Conservation (phyloP, 345 rosid genomes). For the Arabis hirsuta region DNA sequence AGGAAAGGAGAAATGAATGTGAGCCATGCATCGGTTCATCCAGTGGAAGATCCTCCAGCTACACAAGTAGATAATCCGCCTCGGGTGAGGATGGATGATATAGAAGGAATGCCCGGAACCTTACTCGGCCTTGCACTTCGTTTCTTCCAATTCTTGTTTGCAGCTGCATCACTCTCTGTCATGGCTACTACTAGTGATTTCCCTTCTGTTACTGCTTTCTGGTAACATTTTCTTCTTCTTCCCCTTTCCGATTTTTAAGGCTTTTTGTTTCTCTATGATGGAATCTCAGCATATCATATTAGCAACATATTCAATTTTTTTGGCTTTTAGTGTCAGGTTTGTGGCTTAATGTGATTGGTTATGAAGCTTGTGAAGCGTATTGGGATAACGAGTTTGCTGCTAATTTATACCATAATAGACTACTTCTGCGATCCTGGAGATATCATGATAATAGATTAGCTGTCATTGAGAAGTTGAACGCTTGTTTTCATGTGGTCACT, state of each 20-base stretch:
- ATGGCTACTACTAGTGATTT: slow-evolving; percentile 82
- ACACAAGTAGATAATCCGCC: slow-evolving; percentile 58
- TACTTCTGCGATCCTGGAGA: too few relatives aligned
- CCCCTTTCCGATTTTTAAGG: background rate
- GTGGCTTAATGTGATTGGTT: background rate
- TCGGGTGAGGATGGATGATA: slow-evolving; percentile 72
- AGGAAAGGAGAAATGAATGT: slow-evolving; percentile 65
- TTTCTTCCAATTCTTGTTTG: slow-evolving; percentile 60
- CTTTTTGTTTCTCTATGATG: background rate
- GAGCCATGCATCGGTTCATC: slow-evolving; percentile 93
- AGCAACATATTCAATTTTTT: too few relatives aligned
- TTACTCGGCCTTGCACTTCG: slow-evolving; percentile 71
- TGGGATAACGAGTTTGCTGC: too few relatives aligned
- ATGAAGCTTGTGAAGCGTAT: background rate
- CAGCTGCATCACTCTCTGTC: slow-evolving; percentile 58
- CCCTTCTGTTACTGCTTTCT: slow-evolving; percentile 74
- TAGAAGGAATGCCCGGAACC: slow-evolving; percentile 91
- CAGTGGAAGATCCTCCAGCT: slow-evolving; percentile 73
- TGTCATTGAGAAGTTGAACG: background rate
- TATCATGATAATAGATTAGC: too few relatives aligned
- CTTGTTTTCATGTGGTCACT: background rate
- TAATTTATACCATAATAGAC: too few relatives aligned
- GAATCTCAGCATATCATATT: background rate
- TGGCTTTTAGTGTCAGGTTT: too few relatives aligned
- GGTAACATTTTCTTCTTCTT: slow-evolving; percentile 44